phyloP scores from a whole-genome alignment of 1,139 yeast species.

The Kluyveromyces marxianus region DNA sequence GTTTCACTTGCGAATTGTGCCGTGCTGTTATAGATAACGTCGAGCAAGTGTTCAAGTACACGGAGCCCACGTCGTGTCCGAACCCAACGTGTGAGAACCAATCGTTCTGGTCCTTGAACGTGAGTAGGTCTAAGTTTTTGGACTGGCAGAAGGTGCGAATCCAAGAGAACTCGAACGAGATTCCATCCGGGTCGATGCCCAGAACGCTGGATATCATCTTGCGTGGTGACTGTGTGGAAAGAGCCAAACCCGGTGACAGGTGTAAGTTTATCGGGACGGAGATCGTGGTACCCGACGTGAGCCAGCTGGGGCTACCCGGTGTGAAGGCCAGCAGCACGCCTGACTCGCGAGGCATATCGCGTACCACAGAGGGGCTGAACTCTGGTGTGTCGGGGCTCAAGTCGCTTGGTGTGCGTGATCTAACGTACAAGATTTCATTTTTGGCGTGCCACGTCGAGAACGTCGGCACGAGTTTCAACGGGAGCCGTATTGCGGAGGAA shows the following conservation, averaged over 20 bases:
- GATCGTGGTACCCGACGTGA: conserved; percentile 90
- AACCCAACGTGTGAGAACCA: conserved; percentile 84
- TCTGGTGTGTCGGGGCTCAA: conserved; percentile 84
- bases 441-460: conserved; percentile 76
- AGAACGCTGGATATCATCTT: conserved; percentile 88
- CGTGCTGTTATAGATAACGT: conserved; percentile 80
- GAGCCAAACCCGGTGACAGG: conserved; percentile 97
- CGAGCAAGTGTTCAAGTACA: conserved; percentile 87
- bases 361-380: conserved; percentile 62
- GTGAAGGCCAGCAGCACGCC: conserved; percentile 79
- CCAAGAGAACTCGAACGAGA: conserved; percentile 91
- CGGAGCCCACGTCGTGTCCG: conserved; percentile 92
- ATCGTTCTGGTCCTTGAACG: conserved; percentile 75
- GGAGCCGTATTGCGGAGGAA: conserved; percentile 27
- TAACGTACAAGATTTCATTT: conserved; percentile 87
- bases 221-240: conserved; percentile 91
- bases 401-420: conserved; percentile 85
- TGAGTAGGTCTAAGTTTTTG: conserved; percentile 76
- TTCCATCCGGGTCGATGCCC: conserved; percentile 99
- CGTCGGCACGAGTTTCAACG: conserved; percentile 21
- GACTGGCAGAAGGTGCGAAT: conserved; percentile 98
- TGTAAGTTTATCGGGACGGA: conserved; percentile 94
- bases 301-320: conserved; percentile 96
- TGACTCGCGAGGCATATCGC: conserved; percentile 53
- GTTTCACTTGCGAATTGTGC: conserved; percentile 87